Evolutionary conservation across 176 grass and related monocot species (phyloP).

Genomic region (Chloris gayana): DNA sequence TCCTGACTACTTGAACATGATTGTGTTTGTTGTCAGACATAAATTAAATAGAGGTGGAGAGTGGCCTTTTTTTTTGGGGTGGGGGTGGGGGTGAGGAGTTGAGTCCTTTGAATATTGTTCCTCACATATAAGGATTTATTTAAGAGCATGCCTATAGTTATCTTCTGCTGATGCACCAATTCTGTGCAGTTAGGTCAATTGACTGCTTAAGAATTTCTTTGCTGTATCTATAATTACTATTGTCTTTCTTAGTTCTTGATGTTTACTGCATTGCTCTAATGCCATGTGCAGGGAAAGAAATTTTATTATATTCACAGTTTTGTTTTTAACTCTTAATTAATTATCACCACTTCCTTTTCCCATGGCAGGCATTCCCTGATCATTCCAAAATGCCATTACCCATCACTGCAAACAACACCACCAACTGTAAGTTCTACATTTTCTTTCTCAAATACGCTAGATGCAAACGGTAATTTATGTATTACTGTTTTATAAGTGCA

Average conservation of each 20-base stretch:
- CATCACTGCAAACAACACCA: constrained; percentile 68
- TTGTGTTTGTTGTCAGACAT: background rate
- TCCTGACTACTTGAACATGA: constrained; percentile 1
- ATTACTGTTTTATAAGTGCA: background rate
- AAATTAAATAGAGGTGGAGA: background rate
- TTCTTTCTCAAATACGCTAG: too few species aligned
- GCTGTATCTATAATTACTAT: background rate
- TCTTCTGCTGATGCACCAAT: background rate
- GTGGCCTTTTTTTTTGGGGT: background rate
- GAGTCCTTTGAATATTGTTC: too few species aligned
- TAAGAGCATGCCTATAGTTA: background rate
- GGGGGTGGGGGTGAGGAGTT: too few species aligned
- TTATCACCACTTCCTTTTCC: background rate
- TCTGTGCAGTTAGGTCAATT: background rate
- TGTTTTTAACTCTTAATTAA: constrained; percentile 15
- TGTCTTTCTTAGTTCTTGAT: constrained; percentile 4
- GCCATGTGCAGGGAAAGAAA: background rate
- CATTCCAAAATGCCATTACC: constrained; percentile 84
- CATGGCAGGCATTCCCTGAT: constrained; percentile 67
- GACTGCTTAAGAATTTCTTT: background rate
- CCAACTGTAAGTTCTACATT: constrained; percentile 57
- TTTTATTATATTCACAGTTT: constrained; percentile 1
- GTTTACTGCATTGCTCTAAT: background rate
- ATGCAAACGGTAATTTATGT: too few species aligned
- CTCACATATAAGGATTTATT: too few species aligned